Evolutionary conservation across 768 basidiomycete species (phyloP).

Genomic region (Butyriboletus loyo): DNA sequence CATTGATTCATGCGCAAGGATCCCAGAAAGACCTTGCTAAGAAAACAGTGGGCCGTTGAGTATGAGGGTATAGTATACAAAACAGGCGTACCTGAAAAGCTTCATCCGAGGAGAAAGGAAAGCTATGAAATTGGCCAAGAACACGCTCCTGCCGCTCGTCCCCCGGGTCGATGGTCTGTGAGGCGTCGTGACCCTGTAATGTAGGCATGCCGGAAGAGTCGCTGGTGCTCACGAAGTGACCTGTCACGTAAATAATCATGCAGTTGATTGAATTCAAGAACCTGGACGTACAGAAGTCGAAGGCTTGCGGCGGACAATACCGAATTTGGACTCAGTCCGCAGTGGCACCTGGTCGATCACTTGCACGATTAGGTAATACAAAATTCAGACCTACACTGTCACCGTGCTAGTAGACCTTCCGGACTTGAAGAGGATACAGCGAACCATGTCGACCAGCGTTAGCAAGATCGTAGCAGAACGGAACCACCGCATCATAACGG

Average conservation of each 20-base stretch:
- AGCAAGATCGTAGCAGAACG: slow-evolving; percentile 64
- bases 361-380: slow-evolving; percentile 15
- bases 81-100: slow-evolving; percentile 53
- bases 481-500: slow-evolving; percentile 63
- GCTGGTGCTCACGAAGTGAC: slow-evolving; percentile 1
- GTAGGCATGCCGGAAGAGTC: slow-evolving; percentile 14
- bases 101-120: slow-evolving; percentile 56
- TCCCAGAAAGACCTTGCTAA: slow-evolving; percentile 65
- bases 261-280: slow-evolving; percentile 2
- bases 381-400: background rate
- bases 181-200: slow-evolving; percentile 11
- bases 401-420: background rate
- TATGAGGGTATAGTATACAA: background rate
- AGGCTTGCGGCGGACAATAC: background rate
- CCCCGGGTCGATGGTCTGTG: slow-evolving; percentile 10
- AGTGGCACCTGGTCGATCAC: slow-evolving; percentile 10
- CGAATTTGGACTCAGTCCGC: background rate
- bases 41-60: background rate
- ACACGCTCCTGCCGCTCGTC: slow-evolving; percentile 20
- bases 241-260: slow-evolving; percentile 17
- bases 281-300: background rate
- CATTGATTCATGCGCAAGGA: slow-evolving; percentile 44
- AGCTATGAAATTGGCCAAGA: slow-evolving; percentile 36
- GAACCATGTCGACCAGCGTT: slow-evolving; percentile 31
- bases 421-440: background rate